These are phyloP conservation scores for Bonia amplexicaulis DNA, from an alignment of 176 grass and related monocot species.

Conservation along the genomic window DNA sequence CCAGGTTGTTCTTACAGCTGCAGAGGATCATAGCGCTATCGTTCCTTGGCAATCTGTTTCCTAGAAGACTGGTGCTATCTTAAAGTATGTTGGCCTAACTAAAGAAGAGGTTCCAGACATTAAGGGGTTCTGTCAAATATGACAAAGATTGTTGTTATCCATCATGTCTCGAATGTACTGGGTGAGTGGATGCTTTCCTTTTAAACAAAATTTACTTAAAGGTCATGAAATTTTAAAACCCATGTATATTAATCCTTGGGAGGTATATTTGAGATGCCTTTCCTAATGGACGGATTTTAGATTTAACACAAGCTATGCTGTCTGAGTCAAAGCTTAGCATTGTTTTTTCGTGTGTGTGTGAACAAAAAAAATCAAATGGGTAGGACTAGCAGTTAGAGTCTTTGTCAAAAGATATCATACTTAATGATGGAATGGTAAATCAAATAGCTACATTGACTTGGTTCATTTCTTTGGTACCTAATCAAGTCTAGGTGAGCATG, in stretches of 20 bases:
- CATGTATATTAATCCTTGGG: neutral
- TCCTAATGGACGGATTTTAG: neutral
- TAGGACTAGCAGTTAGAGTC: neutral
- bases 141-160: slow-evolving; percentile 84
- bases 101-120: slow-evolving; percentile 82
- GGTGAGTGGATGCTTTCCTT: slow-evolving; percentile 44
- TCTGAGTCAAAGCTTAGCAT: neutral
- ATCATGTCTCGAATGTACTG: slow-evolving; percentile 86
- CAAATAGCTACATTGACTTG: neutral
- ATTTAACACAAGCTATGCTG: neutral
- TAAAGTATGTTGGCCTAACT: slow-evolving; percentile 90
- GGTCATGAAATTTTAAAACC: neutral
- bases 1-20: slow-evolving; percentile 80
- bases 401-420: neutral
- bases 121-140: slow-evolving; percentile 69
- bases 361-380: neutral
- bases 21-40: slow-evolving; percentile 89
- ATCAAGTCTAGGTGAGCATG: neutral
- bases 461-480: neutral
- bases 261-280: neutral
- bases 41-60: slow-evolving; percentile 89
- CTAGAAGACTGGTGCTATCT: slow-evolving; percentile 67
- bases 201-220: neutral
- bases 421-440: slow-evolving; percentile 5
- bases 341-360: neutral